Conservation (phyloP, 2,329 filamentous ascomycete species). For the Pestalotiopsis sp. region DNA sequence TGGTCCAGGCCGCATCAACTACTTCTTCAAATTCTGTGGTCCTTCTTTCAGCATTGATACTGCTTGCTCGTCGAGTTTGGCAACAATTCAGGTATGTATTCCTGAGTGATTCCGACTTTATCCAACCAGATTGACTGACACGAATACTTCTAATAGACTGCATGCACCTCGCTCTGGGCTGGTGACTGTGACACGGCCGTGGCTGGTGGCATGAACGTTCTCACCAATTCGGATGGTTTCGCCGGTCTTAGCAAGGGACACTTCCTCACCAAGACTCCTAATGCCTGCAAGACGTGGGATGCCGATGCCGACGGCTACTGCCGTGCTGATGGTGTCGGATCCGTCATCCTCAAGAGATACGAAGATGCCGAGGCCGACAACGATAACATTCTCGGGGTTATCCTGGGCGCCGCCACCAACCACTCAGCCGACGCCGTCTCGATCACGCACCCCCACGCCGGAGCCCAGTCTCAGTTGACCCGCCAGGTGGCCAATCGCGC, state of each 20-base stretch:
- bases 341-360: slow-evolving; percentile 25
- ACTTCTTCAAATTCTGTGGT: slow-evolving; percentile 76
- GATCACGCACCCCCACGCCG: slow-evolving; percentile 72
- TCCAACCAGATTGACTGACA: neutral
- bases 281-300: slow-evolving; percentile 59
- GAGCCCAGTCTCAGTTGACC: slow-evolving; percentile 59
- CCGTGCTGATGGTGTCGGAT: slow-evolving; percentile 26
- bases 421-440: slow-evolving; percentile 72
- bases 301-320: slow-evolving; percentile 63
- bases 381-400: slow-evolving; percentile 32
- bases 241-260: slow-evolving; percentile 65
- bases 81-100: slow-evolving; percentile 62
- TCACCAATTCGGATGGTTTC: slow-evolving; percentile 69
- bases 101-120: neutral
- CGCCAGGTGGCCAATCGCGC: slow-evolving; percentile 59
- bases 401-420: slow-evolving; percentile 64
- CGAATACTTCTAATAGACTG: slow-evolving; percentile 35
- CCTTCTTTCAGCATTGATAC: slow-evolving; percentile 75
- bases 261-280: slow-evolving; percentile 56
- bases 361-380: slow-evolving; percentile 21
- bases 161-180: slow-evolving; percentile 54
- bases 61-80: slow-evolving; percentile 74
- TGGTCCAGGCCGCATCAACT: slow-evolving; percentile 66
- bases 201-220: slow-evolving; percentile 65
- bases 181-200: slow-evolving; percentile 69